Evolutionary conservation across 129 eudicot genomes (phyloP).

Genomic region (Glebionis coronaria): DNA sequence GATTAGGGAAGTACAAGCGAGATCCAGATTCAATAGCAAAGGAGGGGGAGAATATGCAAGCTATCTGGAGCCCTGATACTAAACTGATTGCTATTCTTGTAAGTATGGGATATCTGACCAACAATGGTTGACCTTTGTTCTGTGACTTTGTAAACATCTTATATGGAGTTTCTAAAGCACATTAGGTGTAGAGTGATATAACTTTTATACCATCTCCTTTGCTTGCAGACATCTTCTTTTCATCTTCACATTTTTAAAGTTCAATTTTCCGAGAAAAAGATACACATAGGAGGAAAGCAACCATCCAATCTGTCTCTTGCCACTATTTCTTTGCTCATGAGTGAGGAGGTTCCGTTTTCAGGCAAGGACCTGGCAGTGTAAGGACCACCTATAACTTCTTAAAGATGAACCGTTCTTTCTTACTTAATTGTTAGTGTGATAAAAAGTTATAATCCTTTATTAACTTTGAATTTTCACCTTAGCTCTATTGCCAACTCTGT

Average conservation of each 20-base stretch:
- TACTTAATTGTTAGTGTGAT: neutral
- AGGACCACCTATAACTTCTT: conserved; percentile 32
- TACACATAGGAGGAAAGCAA: conserved; percentile 89
- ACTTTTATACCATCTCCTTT: conserved; percentile 20
- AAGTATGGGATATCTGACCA: conserved; percentile 35
- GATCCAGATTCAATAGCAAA: conserved; percentile 50
- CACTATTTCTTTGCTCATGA: conserved; percentile 66
- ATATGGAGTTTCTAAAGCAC: neutral
- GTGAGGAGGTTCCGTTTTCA: conserved; percentile 79
- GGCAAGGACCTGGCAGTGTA: conserved; percentile 55
- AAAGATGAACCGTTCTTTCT: conserved; percentile 3
- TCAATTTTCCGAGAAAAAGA: conserved; percentile 65
- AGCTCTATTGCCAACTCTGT: conserved; percentile 6
- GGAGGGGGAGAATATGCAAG: conserved; percentile 91
- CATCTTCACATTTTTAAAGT: conserved; percentile 85
- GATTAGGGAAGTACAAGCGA: conserved; percentile 89
- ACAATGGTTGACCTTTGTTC: too few relatives aligned
- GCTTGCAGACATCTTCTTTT: conserved; percentile 89
- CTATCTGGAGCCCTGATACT: conserved; percentile 86
- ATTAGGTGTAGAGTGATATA: conserved; percentile 8
- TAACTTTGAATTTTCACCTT: neutral
- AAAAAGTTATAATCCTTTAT: neutral
- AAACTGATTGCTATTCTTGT: conserved; percentile 86
- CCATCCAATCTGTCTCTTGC: conserved; percentile 74
- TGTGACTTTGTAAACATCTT: too few relatives aligned